Base-by-base conservation (phyloP, 1,284 basidiomycete species). In the Cryptococcus jaspeensis region DNA sequence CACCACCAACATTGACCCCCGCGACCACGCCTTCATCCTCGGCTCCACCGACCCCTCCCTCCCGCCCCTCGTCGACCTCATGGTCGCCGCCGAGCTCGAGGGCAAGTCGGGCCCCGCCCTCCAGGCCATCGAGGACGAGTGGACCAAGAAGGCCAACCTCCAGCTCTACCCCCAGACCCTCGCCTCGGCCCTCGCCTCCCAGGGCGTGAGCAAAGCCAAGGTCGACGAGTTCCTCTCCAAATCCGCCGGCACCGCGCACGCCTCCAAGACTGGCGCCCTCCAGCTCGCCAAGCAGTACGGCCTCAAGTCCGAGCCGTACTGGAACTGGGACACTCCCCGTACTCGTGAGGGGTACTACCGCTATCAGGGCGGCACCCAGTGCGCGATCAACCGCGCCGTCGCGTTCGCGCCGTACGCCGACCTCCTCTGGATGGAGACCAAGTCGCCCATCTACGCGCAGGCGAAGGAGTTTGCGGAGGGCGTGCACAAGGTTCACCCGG, bases 371-470 rank as follows among this genome's bases (percentile, higher is more conserved):
- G 95, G 95, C 16, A 99, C 94, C 6, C 86, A 90, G 74, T 95
- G 92, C 73, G 94, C 93, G 20, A 84, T 99, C 74, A 89, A 90
- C 80, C 91, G 95, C 60, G 90, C 90, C 32, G 82, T 92, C 63
- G 93, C 92, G 37, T 99, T 92, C 71, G 92, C 92, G 22, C 93
- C 92, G 1, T 92, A 95, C 77, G 88, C 91, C 40, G 94, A 97
- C 76, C 79, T 93, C 53, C 74, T 94, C 63, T 93, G 92, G 92
- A 95, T 96, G 92, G 95, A 99, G 83, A 99, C 96, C 61, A 94
- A 94, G 82, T 89, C 85, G 71, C 95, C 95, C n/a, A 95, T 97
- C 78, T 81, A 95, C 49, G 80, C 86, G 1, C 95, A 99, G 80
- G 96, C 95, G 36, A 85, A 85, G 72, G 92, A 97, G 81, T 99